A percentile compares a stretch with the other conserved stretches of the same genome.
These are phyloP conservation scores for Carex sylvatica DNA, from an alignment of 202 grass and related monocot species.

Conservation along the genomic window DNA sequence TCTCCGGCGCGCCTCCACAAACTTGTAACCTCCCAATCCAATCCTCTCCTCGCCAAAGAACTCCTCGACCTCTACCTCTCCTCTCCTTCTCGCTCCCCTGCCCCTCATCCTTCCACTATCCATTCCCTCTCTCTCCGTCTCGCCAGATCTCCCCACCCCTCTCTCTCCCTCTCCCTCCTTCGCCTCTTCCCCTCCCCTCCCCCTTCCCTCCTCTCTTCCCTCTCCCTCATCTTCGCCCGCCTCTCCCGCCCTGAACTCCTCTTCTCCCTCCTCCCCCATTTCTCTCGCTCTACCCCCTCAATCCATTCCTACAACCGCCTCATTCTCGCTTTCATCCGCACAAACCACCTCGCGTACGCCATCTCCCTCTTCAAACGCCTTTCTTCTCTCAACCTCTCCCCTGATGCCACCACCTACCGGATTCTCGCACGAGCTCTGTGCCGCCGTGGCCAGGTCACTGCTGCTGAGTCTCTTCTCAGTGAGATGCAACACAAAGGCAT, in stretches of 20 bases:
- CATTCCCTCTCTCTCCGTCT: slow-evolving; percentile 53
- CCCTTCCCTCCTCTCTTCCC: slow-evolving; percentile 54
- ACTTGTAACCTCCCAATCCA: slow-evolving; percentile 38
- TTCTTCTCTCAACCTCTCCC: slow-evolving; percentile 46
- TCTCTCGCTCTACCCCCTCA: slow-evolving; percentile 30
- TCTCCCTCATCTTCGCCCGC: slow-evolving; percentile 54
- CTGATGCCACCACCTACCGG: slow-evolving; percentile 65
- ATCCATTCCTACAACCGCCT: slow-evolving; percentile 70
- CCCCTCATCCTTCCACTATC: slow-evolving; percentile 53
- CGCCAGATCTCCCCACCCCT: slow-evolving; percentile 44
- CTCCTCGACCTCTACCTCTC: slow-evolving; percentile 39
- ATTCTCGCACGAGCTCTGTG: slow-evolving; percentile 59
- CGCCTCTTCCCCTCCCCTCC: slow-evolving; percentile 35
- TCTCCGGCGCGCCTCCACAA: slow-evolving; percentile 55
- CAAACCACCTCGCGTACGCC: slow-evolving; percentile 55
- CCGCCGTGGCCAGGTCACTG: slow-evolving; percentile 56
- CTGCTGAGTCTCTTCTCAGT: slow-evolving; percentile 54
- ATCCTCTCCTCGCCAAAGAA: slow-evolving; percentile 56
- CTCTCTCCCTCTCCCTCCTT: slow-evolving; percentile 51
- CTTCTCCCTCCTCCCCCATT: slow-evolving; percentile 39
- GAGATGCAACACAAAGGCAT: slow-evolving; percentile 89
- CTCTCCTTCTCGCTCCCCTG: slow-evolving; percentile 37
- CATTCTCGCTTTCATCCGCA: slow-evolving; percentile 59
- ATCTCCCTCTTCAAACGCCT: slow-evolving; percentile 68
- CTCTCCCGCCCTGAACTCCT: slow-evolving; percentile 56